These are phyloP conservation scores for Ophiocordyceps polyrhachis-furcata DNA, from an alignment of 2,329 filamentous ascomycete species.

Conservation along the genomic window DNA sequence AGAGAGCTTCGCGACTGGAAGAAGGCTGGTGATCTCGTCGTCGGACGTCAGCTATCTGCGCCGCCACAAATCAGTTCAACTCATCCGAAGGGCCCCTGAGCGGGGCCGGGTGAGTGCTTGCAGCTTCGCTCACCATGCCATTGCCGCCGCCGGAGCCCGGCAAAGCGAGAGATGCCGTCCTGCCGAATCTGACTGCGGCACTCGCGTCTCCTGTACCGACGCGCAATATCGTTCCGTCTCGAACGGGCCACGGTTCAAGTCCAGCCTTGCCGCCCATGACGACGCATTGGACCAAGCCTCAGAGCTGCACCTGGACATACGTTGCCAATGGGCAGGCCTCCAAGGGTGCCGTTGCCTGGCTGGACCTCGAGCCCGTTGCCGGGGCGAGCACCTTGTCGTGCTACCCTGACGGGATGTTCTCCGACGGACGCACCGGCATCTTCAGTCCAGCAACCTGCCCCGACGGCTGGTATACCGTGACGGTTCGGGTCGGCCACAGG, in stretches of 20 bases:
- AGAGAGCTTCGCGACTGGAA: background rate
- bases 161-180: background rate
- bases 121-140: conserved; percentile 2
- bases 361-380: conserved; percentile 18
- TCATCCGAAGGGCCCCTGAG: background rate
- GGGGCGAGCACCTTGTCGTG: conserved; percentile 19
- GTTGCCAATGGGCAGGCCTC: conserved; percentile 11
- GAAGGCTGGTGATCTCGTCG: background rate
- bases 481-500: conserved; percentile 12
- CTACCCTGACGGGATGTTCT: conserved; percentile 22
- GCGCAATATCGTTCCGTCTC: background rate
- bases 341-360: conserved; percentile 15
- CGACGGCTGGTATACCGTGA: conserved; percentile 20
- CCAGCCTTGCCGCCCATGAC: conserved; percentile 17
- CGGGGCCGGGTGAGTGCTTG: background rate
- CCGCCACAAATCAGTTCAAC: background rate
- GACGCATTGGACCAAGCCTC: conserved; percentile 17
- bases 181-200: conserved; percentile 1
- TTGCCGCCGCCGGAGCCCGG: conserved; percentile 1
- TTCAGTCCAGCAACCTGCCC: conserved; percentile 22
- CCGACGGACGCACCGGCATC: conserved; percentile 15
- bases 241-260: conserved; percentile 4
- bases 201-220: conserved; percentile 1
- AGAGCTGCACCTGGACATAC: conserved; percentile 20
- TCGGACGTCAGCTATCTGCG: background rate